Conservation (phyloP, 306 rosid genomes). For the Sechiopsis laciniata region DNA sequence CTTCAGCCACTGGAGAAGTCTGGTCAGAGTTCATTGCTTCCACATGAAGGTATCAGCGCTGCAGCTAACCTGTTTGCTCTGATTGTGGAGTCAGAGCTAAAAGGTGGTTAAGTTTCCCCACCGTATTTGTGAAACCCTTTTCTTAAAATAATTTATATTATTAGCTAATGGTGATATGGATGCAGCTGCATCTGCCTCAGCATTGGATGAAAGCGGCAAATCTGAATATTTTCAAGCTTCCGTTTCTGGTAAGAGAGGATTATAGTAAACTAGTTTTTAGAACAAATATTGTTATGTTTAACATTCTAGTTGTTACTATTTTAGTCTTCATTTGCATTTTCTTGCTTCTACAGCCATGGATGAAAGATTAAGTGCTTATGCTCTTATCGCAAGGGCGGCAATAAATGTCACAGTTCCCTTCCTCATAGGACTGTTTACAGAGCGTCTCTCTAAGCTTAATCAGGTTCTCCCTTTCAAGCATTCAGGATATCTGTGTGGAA, state of each 20-base stretch:
- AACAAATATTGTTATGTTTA: background rate
- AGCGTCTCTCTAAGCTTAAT: slow-evolving; percentile 57
- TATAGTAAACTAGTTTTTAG: background rate
- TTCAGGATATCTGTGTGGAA: slow-evolving; percentile 17
- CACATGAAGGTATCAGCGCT: slow-evolving; percentile 68
- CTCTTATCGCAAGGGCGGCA: slow-evolving; percentile 85
- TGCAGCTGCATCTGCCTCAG: slow-evolving; percentile 78
- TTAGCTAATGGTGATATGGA: slow-evolving; percentile 24
- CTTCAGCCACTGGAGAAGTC: slow-evolving; percentile 61
- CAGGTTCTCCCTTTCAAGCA: slow-evolving; percentile 48
- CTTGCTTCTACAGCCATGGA: slow-evolving; percentile 77
- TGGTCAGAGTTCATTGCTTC: slow-evolving; percentile 53
- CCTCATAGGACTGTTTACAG: slow-evolving; percentile 55
- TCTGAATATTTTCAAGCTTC: slow-evolving; percentile 72
- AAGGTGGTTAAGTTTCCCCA: slow-evolving; percentile 39
- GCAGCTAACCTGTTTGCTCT: slow-evolving; percentile 67
- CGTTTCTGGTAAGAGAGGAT: slow-evolving; percentile 52
- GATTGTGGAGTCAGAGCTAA: slow-evolving; percentile 80
- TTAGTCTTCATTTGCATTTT: slow-evolving; percentile 18
- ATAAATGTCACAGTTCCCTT: slow-evolving; percentile 71
- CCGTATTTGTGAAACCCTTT: slow-evolving; percentile 19
- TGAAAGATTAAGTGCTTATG: slow-evolving; percentile 87
- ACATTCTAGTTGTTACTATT: slow-evolving; percentile 1
- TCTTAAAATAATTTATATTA: slow-evolving; percentile 16
- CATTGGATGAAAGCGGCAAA: slow-evolving; percentile 61